These are phyloP conservation scores for Nitzschia sp. DNA, from an alignment of 108 stramenopile genomes.

Conservation along the genomic window DNA sequence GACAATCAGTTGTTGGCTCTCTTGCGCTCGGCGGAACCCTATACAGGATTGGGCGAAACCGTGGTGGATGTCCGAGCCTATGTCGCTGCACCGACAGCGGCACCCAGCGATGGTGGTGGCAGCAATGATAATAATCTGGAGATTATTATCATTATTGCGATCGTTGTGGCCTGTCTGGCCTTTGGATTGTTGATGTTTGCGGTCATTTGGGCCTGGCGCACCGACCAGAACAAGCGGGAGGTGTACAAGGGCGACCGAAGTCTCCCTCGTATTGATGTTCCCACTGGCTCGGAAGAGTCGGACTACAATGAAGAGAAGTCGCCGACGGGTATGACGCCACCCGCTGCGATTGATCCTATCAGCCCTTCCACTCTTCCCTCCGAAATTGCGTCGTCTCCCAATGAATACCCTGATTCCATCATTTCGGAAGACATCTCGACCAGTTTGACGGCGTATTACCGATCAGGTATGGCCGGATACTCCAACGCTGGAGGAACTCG, in stretches of 20 bases:
- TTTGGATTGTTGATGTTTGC: slow-evolving; percentile 53
- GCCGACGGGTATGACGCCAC: slow-evolving; percentile 1
- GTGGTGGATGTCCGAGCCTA: slow-evolving; percentile 38
- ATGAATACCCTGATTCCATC: slow-evolving; percentile 29
- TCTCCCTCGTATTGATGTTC: background rate
- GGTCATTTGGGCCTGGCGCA: slow-evolving; percentile 58
- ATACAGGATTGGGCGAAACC: slow-evolving; percentile 23
- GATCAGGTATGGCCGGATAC: slow-evolving; percentile 34
- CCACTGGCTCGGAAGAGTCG: slow-evolving; percentile 1
- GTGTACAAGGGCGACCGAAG: slow-evolving; percentile 19
- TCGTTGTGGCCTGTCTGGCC: slow-evolving; percentile 60
- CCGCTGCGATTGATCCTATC: slow-evolving; percentile 1
- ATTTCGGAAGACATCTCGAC: slow-evolving; percentile 47
- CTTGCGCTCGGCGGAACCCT: slow-evolving; percentile 9
- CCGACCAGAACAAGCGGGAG: slow-evolving; percentile 36
- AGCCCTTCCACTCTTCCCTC: background rate
- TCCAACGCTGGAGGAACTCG: background rate
- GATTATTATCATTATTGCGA: slow-evolving; percentile 61
- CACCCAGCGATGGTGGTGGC: background rate
- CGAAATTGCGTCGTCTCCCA: background rate
- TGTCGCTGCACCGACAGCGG: slow-evolving; percentile 1
- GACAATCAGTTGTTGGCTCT: slow-evolving; percentile 19
- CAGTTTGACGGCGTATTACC: slow-evolving; percentile 59
- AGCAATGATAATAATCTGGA: slow-evolving; percentile 30
- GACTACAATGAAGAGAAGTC: background rate